Conservation (phyloP, 2,329 filamentous ascomycete species). For the Coniochaeta sp. region DNA sequence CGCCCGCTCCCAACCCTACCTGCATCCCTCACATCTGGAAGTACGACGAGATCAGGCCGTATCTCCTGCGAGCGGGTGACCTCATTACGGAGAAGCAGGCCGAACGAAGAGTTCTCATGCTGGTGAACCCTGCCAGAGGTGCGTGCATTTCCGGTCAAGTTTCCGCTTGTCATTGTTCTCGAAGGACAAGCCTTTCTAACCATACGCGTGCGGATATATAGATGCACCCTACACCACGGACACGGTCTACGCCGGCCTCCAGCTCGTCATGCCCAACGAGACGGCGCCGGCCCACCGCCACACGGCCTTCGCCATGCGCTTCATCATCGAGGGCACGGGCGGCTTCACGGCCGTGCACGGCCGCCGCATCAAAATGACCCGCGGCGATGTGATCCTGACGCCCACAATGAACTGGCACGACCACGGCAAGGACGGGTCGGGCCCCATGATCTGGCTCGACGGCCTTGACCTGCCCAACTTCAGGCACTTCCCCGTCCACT, state of each 20-base stretch:
- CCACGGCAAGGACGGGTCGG: conserved; percentile 45
- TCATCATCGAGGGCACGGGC: conserved; percentile 46
- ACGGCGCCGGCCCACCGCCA: conserved; percentile 45
- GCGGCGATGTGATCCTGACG: conserved; percentile 47
- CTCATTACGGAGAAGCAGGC: no score
- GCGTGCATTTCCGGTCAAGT: no score
- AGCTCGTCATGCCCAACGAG: conserved; percentile 47
- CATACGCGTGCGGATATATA: no score
- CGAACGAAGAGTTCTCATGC: no score
- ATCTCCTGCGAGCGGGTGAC: no score
- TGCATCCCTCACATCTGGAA: no score
- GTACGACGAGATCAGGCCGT: no score
- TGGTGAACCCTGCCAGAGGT: conserved; percentile 23
- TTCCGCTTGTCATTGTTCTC: no score
- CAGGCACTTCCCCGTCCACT: conserved; percentile 42
- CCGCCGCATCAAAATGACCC: conserved; percentile 36
- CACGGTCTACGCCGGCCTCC: conserved; percentile 46
- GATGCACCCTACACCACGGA: conserved; percentile 47
- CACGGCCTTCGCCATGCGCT: conserved; percentile 45
- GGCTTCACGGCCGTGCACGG: conserved; percentile 51
- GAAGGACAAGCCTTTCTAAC: no score
- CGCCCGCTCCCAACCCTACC: no score
- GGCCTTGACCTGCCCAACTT: conserved; percentile 45
- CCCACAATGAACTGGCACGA: conserved; percentile 51
- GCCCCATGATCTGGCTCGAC: conserved; percentile 51